Percentiles rank a stretch among this genome's conserved stretches.
phyloP scores from a whole-genome alignment of 2,329 filamentous ascomycete species.

The Pseudocercospora macadamiae region DNA sequence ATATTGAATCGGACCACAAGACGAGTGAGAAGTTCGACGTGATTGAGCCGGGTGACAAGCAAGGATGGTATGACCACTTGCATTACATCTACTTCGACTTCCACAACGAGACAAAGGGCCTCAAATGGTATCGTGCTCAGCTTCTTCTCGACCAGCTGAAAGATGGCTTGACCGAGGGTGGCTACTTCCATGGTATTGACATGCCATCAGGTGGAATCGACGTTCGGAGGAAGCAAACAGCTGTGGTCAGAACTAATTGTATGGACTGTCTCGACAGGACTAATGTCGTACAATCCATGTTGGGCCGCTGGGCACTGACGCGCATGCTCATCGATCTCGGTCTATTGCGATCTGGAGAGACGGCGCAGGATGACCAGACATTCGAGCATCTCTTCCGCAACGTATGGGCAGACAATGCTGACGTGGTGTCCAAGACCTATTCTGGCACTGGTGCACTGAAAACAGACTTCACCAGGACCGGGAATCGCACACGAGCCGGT shows the following conservation, averaged over 20 bases:
- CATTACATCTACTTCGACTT: conserved; percentile 99
- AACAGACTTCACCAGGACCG: conserved; percentile 95
- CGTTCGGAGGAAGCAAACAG: conserved; percentile 77
- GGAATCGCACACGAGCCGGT: conserved; percentile 81
- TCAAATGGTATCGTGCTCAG: conserved; percentile 90
- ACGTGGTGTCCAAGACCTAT: conserved; percentile 89
- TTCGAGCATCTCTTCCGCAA: conserved; percentile 96
- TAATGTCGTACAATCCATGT: conserved; percentile 97
- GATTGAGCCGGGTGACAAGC: conserved; percentile 65
- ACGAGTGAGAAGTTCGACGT: conserved; percentile 80
- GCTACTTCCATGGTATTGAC: conserved; percentile 92
- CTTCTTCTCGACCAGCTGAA: conserved; percentile 81
- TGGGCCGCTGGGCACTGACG: conserved; percentile 85
- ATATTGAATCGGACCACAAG: conserved; percentile 61
- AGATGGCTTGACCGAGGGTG: conserved; percentile 74
- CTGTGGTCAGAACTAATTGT: conserved; percentile 95
- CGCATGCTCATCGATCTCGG: conserved; percentile 86
- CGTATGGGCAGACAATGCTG: conserved; percentile 97
- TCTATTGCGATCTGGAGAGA: conserved; percentile 73
- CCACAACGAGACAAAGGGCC: conserved; percentile 94
- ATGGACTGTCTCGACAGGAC: conserved; percentile 99
- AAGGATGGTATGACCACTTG: conserved; percentile 74
- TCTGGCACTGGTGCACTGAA: conserved; percentile 96
- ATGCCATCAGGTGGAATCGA: conserved; percentile 80
- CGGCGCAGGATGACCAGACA: conserved; percentile 74